Evolutionary conservation across 257 asterid species (phyloP).

Genomic region (Capsicum pubescens): DNA sequence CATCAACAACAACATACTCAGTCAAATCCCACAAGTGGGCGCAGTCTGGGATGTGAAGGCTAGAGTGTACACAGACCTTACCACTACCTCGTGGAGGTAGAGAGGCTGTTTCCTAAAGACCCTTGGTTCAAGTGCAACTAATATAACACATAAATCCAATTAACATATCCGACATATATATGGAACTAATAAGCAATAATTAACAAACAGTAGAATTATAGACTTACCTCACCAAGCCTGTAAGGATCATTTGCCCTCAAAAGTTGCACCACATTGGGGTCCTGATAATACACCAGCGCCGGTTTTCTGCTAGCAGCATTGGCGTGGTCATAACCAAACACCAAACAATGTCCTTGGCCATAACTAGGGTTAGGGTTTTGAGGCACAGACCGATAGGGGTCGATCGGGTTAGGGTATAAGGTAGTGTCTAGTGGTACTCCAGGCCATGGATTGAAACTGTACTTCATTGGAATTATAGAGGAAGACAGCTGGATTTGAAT

Average conservation of each 20-base stretch:
- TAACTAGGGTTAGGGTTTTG: slow-evolving; percentile 38
- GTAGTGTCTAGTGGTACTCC: slow-evolving; percentile 24
- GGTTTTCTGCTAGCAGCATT: background rate
- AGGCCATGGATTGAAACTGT: background rate
- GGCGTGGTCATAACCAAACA: slow-evolving; percentile 18
- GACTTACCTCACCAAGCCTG: slow-evolving; percentile 17
- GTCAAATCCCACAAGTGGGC: too few species aligned
- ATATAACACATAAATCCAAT: too few species aligned
- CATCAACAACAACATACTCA: too few species aligned
- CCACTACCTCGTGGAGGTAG: too few species aligned
- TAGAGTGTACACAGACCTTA: too few species aligned
- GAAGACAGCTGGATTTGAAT: background rate
- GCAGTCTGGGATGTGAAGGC: too few species aligned
- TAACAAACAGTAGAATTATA: background rate
- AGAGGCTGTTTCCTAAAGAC: too few species aligned
- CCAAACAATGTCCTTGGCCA: background rate
- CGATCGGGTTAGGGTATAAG: background rate
- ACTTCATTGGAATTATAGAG: slow-evolving; percentile 23
- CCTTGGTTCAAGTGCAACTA: too few species aligned
- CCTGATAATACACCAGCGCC: slow-evolving; percentile 16
- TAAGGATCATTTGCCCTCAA: background rate
- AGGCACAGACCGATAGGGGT: slow-evolving; percentile 21
- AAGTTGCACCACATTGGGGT: slow-evolving; percentile 23
- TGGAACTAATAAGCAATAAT: too few species aligned
- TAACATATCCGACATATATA: too few species aligned